Evolutionary conservation across 371 early-diverging fungal genomes (phyloP), one percentile per base, ranked within the genome.

Genomic region (Actinomucor elegans): DNA sequence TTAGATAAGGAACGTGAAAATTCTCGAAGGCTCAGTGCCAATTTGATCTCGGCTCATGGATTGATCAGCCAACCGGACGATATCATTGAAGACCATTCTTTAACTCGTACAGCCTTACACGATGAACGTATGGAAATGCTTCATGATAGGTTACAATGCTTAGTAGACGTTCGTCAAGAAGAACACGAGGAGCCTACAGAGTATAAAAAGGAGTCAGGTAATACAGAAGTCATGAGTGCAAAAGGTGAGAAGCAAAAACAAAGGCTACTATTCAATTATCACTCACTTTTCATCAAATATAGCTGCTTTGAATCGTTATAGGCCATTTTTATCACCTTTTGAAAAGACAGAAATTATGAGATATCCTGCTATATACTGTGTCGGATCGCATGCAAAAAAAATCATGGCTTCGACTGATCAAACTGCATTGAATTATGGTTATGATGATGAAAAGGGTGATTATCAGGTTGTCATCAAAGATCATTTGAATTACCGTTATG

Each of bases 301-400:
- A 70, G 77, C 63, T 29, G 76, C 77, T 1, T 56, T 85, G 29
- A 76, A 75, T 35, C 60, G 63, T 18, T 85, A 81, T 40, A 74
- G 65, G 18, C 66, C 73, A n/a, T 75, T 75, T 52, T 61, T 94
- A 28, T 90, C 88, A 11, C 61, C 78, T 11, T 86, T 83, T 44
- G 96, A 94, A 68, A 86, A 84, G 36, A 73, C 73, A 3, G 96
- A 96, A 70, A 89, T 96, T 28, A 62, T 83, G 11, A 78, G 82
- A 23, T 94, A 75, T 49, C 79, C 81, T 5, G 80, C 87, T 20
- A 74, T 97, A 29, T 96, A 92, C 66, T 97, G 88, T 64, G 85
- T 88, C 36, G 96, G 96, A 20, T 82, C 79, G 36, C 84, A 86
- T 52, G 79, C 85, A 3, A 69, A 81, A 40, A 85, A 85, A 55